phyloP scores from a whole-genome alignment of 148 eudicot genomes.

The Rhododendron ferrugineum region DNA sequence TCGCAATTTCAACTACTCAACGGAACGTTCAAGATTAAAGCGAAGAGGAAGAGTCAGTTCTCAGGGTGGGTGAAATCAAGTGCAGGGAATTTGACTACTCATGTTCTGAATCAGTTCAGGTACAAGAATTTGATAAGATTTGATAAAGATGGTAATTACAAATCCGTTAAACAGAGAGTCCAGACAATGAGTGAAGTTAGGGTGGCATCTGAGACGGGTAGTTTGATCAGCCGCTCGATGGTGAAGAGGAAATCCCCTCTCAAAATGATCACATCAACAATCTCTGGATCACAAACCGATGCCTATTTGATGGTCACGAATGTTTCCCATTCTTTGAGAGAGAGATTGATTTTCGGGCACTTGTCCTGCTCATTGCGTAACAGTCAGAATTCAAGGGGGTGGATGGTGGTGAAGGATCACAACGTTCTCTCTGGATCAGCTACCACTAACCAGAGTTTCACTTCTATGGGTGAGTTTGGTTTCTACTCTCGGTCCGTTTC shows the following conservation, averaged over 20 bases:
- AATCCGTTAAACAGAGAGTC: constrained; percentile 47
- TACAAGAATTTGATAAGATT: constrained; percentile 51
- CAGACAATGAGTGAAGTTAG: constrained; percentile 31
- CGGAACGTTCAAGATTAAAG: constrained; percentile 49
- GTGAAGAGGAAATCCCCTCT: constrained; percentile 49
- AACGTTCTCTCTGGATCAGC: constrained; percentile 62
- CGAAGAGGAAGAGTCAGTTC: constrained; percentile 37
- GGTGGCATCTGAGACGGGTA: constrained; percentile 29
- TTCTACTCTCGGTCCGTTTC: constrained; percentile 46
- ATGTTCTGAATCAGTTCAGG: constrained; percentile 27
- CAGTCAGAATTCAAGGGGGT: constrained; percentile 50
- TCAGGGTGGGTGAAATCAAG: constrained; percentile 69
- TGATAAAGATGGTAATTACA: constrained; percentile 36
- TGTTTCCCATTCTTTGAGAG: constrained; percentile 38
- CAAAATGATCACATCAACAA: constrained; percentile 24
- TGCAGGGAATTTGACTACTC: constrained; percentile 57
- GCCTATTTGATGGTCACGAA: constrained; percentile 45
- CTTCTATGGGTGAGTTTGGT: constrained; percentile 28
- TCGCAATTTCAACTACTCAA: constrained; percentile 38
- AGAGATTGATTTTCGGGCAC: constrained; percentile 24
- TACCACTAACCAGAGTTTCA: constrained; percentile 39
- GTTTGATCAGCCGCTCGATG: constrained; percentile 10
- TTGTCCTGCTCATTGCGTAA: constrained; percentile 25
- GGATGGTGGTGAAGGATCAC: constrained; percentile 61
- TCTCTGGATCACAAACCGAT: constrained; percentile 31